Base-by-base conservation (phyloP, 2,329 filamentous ascomycete species). In the Cercospora sp. region DNA sequence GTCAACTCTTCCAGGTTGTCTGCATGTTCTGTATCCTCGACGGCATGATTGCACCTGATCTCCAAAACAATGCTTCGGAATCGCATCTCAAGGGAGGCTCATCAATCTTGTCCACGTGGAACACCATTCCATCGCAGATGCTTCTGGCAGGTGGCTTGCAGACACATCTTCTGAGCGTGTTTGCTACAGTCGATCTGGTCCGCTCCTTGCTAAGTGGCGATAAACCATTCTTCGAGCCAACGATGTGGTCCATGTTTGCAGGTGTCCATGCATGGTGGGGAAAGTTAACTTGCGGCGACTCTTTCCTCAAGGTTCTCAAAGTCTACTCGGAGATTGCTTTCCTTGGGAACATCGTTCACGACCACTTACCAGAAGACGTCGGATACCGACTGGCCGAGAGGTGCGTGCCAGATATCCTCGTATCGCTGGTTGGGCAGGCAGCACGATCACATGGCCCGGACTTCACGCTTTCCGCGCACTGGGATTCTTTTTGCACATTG, bases 211-310 rank as follows among this genome's bases (percentile, higher is more conserved):
- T 68, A 13, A 66, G 57, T 20, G 67, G 67, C 31, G 58, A 48
- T 8, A 63, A 63, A 30, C 67, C 67, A 10, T 68, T 63, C 63
- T 68, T 68, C 33, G 67, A 63, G 28, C 40, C 67, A 18, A 53
- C 51, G 23, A 57, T 63, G 13, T 68, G 64, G 36, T 31, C 40
- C n/a, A 67, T 59, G 64, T 69, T 69, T 40, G 68, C 51, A 5
- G 48, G 65, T 8, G 60, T 60, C 8, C 60, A 64, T 8, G 68
- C 68, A 26, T 69, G 68, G 68, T 69, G 64, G 64, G 68, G 65
- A 12, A 51, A 62, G 18, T 61, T 67, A 5, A 20, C 40, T 12
- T n/a, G 28, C 10, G 65, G 61, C 10, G 65, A 69, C 26, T 57
- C 45, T 18, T 69, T 69, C 45, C 48, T 69, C 33, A 42, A 26